These are phyloP conservation scores for Plasmodium berghei DNA, from an alignment of 169 alveolate species.

Conservation along the genomic window DNA sequence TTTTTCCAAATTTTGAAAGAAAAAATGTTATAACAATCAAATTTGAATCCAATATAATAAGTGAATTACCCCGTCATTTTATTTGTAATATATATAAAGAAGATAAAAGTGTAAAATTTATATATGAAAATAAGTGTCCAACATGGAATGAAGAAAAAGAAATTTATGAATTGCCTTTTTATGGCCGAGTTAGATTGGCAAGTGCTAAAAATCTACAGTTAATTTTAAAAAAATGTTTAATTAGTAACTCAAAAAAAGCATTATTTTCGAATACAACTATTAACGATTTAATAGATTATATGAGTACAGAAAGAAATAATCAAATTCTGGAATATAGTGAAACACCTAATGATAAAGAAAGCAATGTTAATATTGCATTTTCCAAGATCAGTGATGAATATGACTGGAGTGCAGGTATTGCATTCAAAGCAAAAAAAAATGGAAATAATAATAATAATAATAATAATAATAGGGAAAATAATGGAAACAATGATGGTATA, in stretches of 20 bases:
- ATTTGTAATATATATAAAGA: conserved; percentile 66
- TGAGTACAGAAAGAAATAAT: conserved; percentile 1
- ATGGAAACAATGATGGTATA: not conserved
- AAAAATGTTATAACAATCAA: conserved; percentile 42
- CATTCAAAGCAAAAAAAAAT: not conserved
- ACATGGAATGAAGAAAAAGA: conserved; percentile 81
- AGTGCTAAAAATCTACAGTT: conserved; percentile 85
- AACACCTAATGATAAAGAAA: not conserved
- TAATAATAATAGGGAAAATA: not conserved
- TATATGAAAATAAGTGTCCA: conserved; percentile 77
- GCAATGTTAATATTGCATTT: not conserved
- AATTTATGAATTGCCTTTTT: conserved; percentile 82
- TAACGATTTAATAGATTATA: conserved; percentile 74
- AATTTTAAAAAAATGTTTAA: conserved; percentile 74
- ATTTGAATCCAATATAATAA: conserved; percentile 73
- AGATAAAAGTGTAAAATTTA: conserved; percentile 51
- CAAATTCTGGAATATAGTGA: not conserved
- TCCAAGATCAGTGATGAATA: not conserved
- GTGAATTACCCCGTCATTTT: conserved; percentile 75
- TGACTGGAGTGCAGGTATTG: not conserved
- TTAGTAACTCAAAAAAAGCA: conserved; percentile 17
- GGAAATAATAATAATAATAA: not conserved
- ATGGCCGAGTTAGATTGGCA: conserved; percentile 82
- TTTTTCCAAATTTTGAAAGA: conserved; percentile 73
- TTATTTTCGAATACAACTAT: conserved; percentile 38